These are phyloP conservation scores for Cinchona pubescens DNA, from an alignment of 257 asterid genomes.

Conservation along the genomic window DNA sequence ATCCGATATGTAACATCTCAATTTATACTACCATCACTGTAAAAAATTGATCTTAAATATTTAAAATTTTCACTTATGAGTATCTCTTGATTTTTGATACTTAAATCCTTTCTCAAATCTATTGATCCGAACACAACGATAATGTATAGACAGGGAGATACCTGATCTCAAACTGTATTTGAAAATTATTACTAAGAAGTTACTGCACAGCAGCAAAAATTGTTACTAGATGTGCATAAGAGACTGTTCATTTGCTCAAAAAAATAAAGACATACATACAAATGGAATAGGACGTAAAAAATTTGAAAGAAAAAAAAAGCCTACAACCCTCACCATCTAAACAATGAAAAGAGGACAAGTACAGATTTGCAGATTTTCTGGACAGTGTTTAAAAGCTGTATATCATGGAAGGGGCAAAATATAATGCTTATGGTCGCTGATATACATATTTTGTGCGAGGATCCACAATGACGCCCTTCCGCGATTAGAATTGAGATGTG, in stretches of 20 bases:
- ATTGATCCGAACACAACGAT: no score
- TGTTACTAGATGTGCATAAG: background rate
- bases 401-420: background rate
- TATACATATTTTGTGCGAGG: conserved; percentile 89
- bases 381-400: background rate
- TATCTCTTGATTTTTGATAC: no score
- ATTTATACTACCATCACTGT: no score
- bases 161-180: background rate
- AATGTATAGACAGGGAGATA: background rate
- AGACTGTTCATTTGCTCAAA: background rate
- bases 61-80: no score
- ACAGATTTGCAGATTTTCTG: conserved; percentile 3
- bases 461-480: conserved; percentile 87
- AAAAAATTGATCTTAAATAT: no score
- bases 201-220: background rate
- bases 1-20: no score
- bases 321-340: background rate
- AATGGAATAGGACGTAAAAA: background rate
- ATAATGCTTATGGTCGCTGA: conserved; percentile 53
- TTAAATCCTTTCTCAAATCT: no score
- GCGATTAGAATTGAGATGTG: no score
- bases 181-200: background rate
- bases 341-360: background rate
- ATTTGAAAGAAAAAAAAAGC: background rate
- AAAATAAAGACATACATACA: background rate